Evolutionary conservation across 2,329 filamentous ascomycete species (phyloP).

Genomic region (Cyanodermella asteris): DNA sequence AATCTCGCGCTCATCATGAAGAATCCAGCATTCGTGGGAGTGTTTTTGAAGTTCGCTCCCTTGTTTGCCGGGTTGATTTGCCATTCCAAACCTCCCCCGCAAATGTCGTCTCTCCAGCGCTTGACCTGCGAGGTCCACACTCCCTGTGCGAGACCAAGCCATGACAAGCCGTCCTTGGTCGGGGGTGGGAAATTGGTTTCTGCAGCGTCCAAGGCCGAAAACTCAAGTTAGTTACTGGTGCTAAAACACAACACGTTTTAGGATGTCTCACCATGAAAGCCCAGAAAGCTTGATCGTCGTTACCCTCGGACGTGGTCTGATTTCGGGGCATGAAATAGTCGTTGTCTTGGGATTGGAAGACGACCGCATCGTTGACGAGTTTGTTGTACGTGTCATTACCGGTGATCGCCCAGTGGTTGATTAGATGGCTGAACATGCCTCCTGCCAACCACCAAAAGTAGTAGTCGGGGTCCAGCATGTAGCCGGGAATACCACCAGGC

Average conservation of each 20-base stretch:
- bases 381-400: slow-evolving; percentile 39
- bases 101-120: slow-evolving; percentile 44
- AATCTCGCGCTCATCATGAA: slow-evolving; percentile 26
- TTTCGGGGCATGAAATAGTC: slow-evolving; percentile 35
- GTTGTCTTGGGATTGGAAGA: slow-evolving; percentile 36
- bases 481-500: slow-evolving; percentile 7
- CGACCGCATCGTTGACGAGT: slow-evolving; percentile 34
- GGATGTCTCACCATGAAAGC: too few relatives aligned
- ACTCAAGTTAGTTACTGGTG: too few relatives aligned
- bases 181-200: slow-evolving; percentile 16
- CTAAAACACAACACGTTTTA: too few relatives aligned
- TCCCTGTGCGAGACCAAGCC: slow-evolving; percentile 50
- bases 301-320: slow-evolving; percentile 28
- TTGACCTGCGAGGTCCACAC: slow-evolving; percentile 55
- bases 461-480: slow-evolving; percentile 14
- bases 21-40: slow-evolving; percentile 29
- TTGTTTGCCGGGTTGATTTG: slow-evolving; percentile 43
- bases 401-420: slow-evolving; percentile 49
- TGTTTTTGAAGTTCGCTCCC: slow-evolving; percentile 29
- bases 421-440: slow-evolving; percentile 42
- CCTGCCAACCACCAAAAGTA: slow-evolving; percentile 49
- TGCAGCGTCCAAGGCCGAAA: slow-evolving; percentile 20
- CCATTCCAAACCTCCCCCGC: slow-evolving; percentile 57
- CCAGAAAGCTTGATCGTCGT: slow-evolving; percentile 60
- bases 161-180: slow-evolving; percentile 21